Conservation (phyloP, 2,329 filamentous ascomycete species). For the Colletotrichum tropicale region DNA sequence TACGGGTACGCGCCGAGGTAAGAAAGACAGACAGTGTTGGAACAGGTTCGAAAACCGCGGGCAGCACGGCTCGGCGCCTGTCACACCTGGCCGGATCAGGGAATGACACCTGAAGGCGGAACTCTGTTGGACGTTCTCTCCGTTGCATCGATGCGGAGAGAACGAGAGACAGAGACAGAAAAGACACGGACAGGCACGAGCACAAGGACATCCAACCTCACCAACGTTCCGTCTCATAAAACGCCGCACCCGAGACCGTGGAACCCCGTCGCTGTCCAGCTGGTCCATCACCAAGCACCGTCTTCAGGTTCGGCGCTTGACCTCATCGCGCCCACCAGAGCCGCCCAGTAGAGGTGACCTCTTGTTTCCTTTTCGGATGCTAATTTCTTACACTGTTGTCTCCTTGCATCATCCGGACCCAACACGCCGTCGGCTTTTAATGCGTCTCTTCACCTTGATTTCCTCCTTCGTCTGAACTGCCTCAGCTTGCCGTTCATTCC, state of each 20-base stretch:
- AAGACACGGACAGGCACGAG: neutral
- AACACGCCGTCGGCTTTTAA: neutral
- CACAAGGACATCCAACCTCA: neutral
- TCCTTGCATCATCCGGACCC: neutral
- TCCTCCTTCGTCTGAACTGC: neutral
- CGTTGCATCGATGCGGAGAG: neutral
- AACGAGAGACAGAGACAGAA: neutral
- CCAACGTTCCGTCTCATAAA: slow-evolving; percentile 1
- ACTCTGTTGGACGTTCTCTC: neutral
- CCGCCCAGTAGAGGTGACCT: neutral
- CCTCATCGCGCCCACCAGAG: neutral
- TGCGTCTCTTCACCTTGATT: neutral
- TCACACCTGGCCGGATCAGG: neutral
- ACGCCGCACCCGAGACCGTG: slow-evolving; percentile 9
- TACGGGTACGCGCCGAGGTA: neutral
- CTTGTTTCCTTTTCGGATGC: neutral
- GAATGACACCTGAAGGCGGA: neutral
- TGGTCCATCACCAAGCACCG: neutral
- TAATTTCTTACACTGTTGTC: neutral
- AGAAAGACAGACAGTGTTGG: neutral
- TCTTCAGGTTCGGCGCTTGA: neutral
- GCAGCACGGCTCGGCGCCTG: neutral
- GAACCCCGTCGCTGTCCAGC: neutral
- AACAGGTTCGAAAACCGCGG: neutral
- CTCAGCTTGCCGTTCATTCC: neutral